Evolutionary conservation across 257 asterid species (phyloP), one percentile per base, ranked within the genome.

Genomic region (Craterostigma plantagineum): DNA sequence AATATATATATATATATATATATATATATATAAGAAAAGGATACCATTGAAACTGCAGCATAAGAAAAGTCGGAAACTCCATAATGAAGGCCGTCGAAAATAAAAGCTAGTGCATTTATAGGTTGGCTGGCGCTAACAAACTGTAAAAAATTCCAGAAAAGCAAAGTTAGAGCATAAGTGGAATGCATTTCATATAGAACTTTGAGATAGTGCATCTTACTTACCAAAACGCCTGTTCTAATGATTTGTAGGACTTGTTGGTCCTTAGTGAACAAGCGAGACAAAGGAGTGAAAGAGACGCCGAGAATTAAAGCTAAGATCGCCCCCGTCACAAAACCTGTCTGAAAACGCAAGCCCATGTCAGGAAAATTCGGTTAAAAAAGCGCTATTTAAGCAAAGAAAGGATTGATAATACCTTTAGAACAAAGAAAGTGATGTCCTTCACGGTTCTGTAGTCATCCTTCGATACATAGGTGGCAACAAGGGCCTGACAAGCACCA

Each of bases 111-210:
- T 8, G 97, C 78, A 58, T 70, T 86, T 40, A 86, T 42, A 47
- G 96, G 96, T 58, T 86, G 96, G 62, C 87, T 86, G 56, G 69
- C 79, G 52, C 91, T 59, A 50, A 86, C 92, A 75, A 86, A 81
- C 96, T 81, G 92, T 70, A 63, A 43, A n/a, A 50, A 49, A 55
- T 33, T 60, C 53, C 36, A 44, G 54, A 51, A 40, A 36, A 47
- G 48, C 1, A n/a, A 14, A 40, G 45, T 11, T 40, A 40, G 17
- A 14, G 16, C 2, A n/a, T n/a, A 40, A n/a, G 45, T 14, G 13
- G 17, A 4, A 40, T n/a, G 15, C 16, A 11, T n/a, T 40, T 9
- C 11, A 36, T 1, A 36, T 9, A 8, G 45, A 40, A 40, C 45
- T 23, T 23, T 23, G 4, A 6, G 6, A 23, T 23, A 23, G 30